These are phyloP conservation scores for Abrus precatorius DNA, from an alignment of 306 rosid genomes.

Conservation along the genomic window DNA sequence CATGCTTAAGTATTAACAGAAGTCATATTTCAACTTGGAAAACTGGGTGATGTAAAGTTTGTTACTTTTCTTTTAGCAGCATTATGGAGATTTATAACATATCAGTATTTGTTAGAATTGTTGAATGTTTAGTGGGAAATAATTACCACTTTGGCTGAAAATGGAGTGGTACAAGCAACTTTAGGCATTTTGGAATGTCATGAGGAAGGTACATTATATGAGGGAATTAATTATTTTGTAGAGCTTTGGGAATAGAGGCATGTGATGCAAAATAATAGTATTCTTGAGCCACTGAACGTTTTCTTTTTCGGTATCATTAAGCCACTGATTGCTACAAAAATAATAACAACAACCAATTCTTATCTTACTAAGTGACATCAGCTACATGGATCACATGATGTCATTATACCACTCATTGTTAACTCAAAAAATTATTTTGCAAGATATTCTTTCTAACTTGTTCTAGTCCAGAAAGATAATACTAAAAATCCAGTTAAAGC, in stretches of 20 bases:
- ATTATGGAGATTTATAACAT: slow-evolving; percentile 7
- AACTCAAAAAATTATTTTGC: neutral
- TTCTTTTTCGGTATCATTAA: neutral
- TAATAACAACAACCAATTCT: too few species aligned
- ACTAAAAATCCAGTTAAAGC: neutral
- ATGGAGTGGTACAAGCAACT: neutral
- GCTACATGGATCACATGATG: neutral
- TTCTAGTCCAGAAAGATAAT: slow-evolving; percentile 4
- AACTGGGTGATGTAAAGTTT: slow-evolving; percentile 8
- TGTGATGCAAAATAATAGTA: slow-evolving; percentile 7
- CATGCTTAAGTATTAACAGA: neutral
- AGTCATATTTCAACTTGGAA: slow-evolving; percentile 31
- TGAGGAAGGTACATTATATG: slow-evolving; percentile 3
- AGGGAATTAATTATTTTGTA: slow-evolving; percentile 15
- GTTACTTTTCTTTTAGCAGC: slow-evolving; percentile 4
- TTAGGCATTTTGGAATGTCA: neutral
- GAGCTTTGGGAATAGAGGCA: slow-evolving; percentile 8
- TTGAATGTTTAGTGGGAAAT: slow-evolving; percentile 18
- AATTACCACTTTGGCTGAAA: slow-evolving; percentile 2
- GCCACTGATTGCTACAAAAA: neutral
- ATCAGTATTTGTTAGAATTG: neutral
- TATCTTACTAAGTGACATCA: too few species aligned
- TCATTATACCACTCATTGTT: neutral
- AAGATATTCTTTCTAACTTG: slow-evolving; percentile 3
- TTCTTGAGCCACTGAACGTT: slow-evolving; percentile 2